A percentile compares a stretch with the other conserved stretches of the same genome.
Conservation (phyloP, 305 asterid species). For the Andrographis paniculata region DNA sequence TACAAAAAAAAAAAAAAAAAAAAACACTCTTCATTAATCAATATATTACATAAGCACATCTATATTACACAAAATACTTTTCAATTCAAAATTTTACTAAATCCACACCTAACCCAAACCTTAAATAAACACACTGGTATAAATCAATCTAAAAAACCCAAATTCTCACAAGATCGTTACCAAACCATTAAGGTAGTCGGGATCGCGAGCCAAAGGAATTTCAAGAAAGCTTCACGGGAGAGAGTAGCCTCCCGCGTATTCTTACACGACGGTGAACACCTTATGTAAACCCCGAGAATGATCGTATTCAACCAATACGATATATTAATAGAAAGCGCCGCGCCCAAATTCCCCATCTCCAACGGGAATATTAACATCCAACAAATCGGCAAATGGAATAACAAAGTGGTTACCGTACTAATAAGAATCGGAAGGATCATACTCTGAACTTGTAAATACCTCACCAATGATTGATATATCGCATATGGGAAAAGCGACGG, state of each 20-base stretch:
- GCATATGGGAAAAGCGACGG: not conserved
- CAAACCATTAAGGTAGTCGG: constrained; percentile 28
- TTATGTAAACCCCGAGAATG: constrained; percentile 22
- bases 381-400: not conserved
- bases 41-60: no score
- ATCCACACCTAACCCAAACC: no score
- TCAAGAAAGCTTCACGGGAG: constrained; percentile 21
- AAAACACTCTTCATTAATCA: no score
- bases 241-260: constrained; percentile 13
- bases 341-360: not conserved
- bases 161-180: no score
- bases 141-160: no score
- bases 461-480: not conserved
- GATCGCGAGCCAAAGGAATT: constrained; percentile 18
- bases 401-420: not conserved
- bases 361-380: not conserved
- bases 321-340: no score
- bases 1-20: no score
- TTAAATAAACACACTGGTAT: no score
- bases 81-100: no score
- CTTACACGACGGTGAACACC: constrained; percentile 16
- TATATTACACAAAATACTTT: no score
- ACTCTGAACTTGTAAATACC: not conserved
- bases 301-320: no score
- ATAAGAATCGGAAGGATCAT: not conserved